These are phyloP conservation scores for Aspergillus sclerotioniger DNA, from an alignment of 495 filamentous ascomycete genomes.

Conservation along the genomic window DNA sequence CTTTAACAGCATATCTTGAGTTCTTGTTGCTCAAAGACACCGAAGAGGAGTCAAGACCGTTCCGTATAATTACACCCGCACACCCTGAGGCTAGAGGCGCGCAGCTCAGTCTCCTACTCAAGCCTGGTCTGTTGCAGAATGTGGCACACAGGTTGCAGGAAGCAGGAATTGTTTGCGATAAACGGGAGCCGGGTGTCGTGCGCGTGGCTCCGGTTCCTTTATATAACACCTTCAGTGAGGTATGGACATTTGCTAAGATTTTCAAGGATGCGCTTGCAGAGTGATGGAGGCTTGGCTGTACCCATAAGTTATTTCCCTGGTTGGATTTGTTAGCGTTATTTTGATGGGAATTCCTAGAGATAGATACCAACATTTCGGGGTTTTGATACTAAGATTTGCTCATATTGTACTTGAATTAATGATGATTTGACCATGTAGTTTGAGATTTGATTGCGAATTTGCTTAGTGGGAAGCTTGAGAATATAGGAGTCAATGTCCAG, in stretches of 20 bases:
- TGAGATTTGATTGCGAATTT: neutral
- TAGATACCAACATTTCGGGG: neutral
- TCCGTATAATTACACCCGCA: conserved; percentile 74
- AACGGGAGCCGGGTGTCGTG: conserved; percentile 88
- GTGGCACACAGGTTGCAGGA: conserved; percentile 69
- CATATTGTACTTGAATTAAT: neutral
- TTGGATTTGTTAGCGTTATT: neutral
- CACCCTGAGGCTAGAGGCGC: conserved; percentile 72
- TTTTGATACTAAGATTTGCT: neutral
- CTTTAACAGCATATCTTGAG: conserved; percentile 79
- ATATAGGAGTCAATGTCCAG: neutral
- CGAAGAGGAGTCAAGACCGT: conserved; percentile 35
- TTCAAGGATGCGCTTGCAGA: conserved; percentile 33
- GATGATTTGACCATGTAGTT: neutral
- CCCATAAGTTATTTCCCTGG: neutral
- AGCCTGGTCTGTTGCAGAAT: conserved; percentile 62
- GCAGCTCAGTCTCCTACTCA: conserved; percentile 78
- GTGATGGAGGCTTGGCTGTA: neutral
- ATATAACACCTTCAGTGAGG: conserved; percentile 83
- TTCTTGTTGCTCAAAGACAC: conserved; percentile 54
- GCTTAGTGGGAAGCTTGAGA: no score
- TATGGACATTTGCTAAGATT: conserved; percentile 68
- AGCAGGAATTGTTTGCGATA: conserved; percentile 76
- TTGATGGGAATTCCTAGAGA: neutral
- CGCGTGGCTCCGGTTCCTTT: conserved; percentile 89